phyloP scores from a whole-genome alignment of 2,329 filamentous ascomycete genomes.

The Ophiostoma novo-ulmi region DNA sequence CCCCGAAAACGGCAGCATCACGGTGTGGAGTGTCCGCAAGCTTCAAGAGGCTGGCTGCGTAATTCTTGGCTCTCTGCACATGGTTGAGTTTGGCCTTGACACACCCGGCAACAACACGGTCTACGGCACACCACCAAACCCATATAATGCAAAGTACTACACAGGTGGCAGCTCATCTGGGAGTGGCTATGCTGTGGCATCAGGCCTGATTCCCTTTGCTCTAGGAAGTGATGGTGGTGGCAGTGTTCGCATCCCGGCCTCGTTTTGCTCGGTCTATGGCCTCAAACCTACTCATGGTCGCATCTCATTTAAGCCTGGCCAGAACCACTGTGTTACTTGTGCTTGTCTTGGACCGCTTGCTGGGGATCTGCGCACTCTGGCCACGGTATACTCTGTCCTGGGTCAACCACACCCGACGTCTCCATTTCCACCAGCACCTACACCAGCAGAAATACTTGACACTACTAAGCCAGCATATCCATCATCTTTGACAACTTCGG shows the following conservation, averaged over 20 bases:
- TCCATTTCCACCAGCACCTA: constrained; percentile 45
- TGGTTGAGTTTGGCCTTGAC: constrained; percentile 72
- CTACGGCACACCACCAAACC: constrained; percentile 70
- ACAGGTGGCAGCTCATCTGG: constrained; percentile 73
- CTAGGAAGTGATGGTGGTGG: constrained; percentile 70
- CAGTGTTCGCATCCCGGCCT: constrained; percentile 66
- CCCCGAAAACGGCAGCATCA: constrained; percentile 39
- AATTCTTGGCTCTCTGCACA: constrained; percentile 65
- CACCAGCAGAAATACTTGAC: constrained; percentile 28
- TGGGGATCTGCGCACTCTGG: constrained; percentile 60
- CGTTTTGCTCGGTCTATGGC: constrained; percentile 68
- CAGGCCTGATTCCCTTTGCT: constrained; percentile 65
- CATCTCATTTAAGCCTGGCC: constrained; percentile 56
- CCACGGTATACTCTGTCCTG: constrained; percentile 60
- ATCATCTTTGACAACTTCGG: background rate
- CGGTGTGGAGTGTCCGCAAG: constrained; percentile 66
- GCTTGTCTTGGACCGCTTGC: constrained; percentile 65
- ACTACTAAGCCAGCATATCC: constrained; percentile 23
- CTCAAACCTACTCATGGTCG: constrained; percentile 67
- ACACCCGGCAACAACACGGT: constrained; percentile 71
- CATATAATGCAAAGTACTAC: constrained; percentile 68
- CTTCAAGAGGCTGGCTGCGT: constrained; percentile 67
- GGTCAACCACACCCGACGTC: constrained; percentile 57
- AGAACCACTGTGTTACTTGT: constrained; percentile 55
- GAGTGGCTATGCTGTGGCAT: constrained; percentile 62